Conservation (phyloP, 345 rosid genomes). For the Viola odorata region DNA sequence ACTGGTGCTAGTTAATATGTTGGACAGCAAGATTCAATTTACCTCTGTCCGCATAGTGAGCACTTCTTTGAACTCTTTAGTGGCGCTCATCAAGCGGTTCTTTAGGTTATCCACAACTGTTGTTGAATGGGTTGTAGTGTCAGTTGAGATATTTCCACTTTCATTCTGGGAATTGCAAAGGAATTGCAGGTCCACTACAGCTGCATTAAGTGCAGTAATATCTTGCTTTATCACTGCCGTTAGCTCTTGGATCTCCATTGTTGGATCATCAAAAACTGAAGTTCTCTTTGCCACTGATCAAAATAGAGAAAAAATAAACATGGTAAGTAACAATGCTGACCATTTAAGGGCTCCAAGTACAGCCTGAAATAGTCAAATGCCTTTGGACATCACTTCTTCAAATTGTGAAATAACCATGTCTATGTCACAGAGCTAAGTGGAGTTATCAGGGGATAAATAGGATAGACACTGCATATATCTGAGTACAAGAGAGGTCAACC, state of each 20-base stretch:
- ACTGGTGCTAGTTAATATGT: not conserved
- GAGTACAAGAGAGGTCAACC: not conserved
- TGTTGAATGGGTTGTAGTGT: slow-evolving; percentile 61
- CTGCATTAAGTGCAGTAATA: slow-evolving; percentile 69
- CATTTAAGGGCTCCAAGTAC: not conserved
- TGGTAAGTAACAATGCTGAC: not conserved
- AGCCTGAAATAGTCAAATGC: not conserved
- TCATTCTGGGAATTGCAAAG: slow-evolving; percentile 56
- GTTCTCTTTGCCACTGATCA: slow-evolving; percentile 74
- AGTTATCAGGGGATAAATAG: not conserved
- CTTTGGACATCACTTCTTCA: not conserved
- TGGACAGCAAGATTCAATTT: not conserved
- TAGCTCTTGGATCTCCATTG: slow-evolving; percentile 74
- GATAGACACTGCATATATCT: not conserved
- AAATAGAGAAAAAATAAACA: not conserved
- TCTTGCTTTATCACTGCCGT: slow-evolving; percentile 77
- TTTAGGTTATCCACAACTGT: slow-evolving; percentile 75
- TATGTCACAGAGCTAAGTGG: not conserved
- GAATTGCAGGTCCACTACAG: slow-evolving; percentile 69
- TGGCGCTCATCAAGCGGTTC: slow-evolving; percentile 71
- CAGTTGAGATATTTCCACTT: slow-evolving; percentile 53
- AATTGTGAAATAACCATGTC: too few relatives aligned
- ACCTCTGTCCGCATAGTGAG: slow-evolving; percentile 88
- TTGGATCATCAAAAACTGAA: slow-evolving; percentile 83
- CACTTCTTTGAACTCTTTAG: slow-evolving; percentile 83